phyloP scores from a whole-genome alignment of 2,329 filamentous ascomycete species.

The Pseudogymnoascus sp. region DNA sequence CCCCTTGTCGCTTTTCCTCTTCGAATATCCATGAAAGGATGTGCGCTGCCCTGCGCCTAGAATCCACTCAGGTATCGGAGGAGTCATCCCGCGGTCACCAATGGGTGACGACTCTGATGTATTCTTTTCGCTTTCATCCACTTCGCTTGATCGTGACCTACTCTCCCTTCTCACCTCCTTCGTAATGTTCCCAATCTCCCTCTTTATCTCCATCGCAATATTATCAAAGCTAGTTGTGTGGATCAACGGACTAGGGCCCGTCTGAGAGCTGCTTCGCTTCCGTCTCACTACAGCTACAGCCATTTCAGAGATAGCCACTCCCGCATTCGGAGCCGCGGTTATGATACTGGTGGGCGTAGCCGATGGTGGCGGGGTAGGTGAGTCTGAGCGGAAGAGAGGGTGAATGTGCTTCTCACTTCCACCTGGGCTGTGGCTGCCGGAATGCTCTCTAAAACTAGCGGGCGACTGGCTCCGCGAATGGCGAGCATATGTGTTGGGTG shows the following conservation, averaged over 20 bases:
- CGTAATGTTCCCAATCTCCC: conserved; percentile 21
- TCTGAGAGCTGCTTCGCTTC: conserved; percentile 47
- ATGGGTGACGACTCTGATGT: background rate
- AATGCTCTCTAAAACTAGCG: conserved; percentile 17
- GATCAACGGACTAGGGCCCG: conserved; percentile 40
- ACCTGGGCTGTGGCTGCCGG: conserved; percentile 19
- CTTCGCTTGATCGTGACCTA: conserved; percentile 9
- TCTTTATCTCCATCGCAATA: conserved; percentile 21
- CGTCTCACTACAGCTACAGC: conserved; percentile 44
- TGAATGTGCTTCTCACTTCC: conserved; percentile 63
- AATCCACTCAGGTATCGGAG: conserved; percentile 55
- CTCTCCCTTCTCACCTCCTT: conserved; percentile 14
- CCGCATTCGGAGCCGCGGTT: conserved; percentile 59
- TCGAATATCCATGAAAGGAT: conserved; percentile 41
- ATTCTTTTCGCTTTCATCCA: background rate
- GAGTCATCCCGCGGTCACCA: conserved; percentile 44
- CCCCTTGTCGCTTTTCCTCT: conserved; percentile 26
- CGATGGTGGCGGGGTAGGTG: conserved; percentile 55
- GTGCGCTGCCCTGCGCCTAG: conserved; percentile 44
- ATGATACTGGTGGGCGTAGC: conserved; percentile 64
- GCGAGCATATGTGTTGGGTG: conserved; percentile 29
- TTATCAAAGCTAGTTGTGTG: conserved; percentile 43
- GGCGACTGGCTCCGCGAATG: conserved; percentile 24
- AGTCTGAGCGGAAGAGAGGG: conserved; percentile 67
- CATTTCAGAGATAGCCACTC: conserved; percentile 51